Evolutionary conservation across 139 green algal species (phyloP).

Genomic region (Tetraselmis chui): DNA sequence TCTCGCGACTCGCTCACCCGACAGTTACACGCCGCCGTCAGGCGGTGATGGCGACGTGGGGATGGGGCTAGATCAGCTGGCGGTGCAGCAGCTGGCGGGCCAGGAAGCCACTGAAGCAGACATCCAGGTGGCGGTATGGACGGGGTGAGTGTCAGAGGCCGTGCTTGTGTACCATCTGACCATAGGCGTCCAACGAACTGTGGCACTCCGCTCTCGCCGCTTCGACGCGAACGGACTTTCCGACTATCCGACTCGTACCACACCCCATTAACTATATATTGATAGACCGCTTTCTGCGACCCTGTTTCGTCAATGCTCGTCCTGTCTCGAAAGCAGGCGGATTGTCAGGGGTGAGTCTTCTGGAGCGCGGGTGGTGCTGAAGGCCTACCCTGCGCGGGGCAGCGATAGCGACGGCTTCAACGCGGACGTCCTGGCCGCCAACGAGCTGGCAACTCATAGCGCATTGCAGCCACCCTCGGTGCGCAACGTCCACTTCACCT

Average conservation of each 20-base stretch:
- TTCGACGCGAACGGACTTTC: too few relatives aligned
- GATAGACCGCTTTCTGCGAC: too few relatives aligned
- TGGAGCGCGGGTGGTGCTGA: slow-evolving; percentile 9
- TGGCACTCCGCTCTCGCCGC: too few relatives aligned
- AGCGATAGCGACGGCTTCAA: slow-evolving; percentile 14
- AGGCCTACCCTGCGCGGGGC: slow-evolving; percentile 5
- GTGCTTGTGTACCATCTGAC: too few relatives aligned
- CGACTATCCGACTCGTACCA: too few relatives aligned
- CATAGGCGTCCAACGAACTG: too few relatives aligned
- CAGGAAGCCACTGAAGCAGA: neutral
- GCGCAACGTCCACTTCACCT: too few relatives aligned
- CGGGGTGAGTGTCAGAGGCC: neutral
- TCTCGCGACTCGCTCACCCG: too few relatives aligned
- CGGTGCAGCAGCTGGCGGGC: neutral
- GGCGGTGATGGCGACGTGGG: too few relatives aligned
- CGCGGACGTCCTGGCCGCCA: slow-evolving; percentile 20
- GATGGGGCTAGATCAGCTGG: neutral
- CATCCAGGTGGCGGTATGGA: neutral
- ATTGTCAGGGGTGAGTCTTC: neutral
- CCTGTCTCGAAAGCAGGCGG: too few relatives aligned
- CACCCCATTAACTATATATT: too few relatives aligned
- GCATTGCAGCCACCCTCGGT: slow-evolving; percentile 16
- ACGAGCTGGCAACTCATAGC: slow-evolving; percentile 22
- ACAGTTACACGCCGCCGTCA: neutral
- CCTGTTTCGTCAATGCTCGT: too few relatives aligned